Conservation (phyloP, 208 protist genomes). For the Paratrypanosoma confusum region DNA sequence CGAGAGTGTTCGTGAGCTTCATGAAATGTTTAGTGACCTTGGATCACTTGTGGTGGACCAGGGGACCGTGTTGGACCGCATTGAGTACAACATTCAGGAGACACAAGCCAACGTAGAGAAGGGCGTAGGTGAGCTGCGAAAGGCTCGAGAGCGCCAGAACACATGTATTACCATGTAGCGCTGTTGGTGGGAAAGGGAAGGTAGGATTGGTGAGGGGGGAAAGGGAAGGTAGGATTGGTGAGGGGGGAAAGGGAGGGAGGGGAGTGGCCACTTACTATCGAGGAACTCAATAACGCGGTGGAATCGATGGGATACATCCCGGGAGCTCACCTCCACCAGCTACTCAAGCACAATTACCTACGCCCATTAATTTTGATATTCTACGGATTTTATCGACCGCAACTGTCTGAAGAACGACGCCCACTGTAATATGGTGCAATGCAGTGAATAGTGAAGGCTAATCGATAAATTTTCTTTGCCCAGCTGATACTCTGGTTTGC, state of each 20-base stretch:
- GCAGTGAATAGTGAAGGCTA: too few species aligned
- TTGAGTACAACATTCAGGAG: constrained; percentile 86
- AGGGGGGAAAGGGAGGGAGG: not conserved
- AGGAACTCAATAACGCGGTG: too few species aligned
- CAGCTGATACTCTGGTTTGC: too few species aligned
- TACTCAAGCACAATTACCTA: too few species aligned
- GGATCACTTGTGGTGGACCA: constrained; percentile 71
- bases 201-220: not conserved
- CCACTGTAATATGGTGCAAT: too few species aligned
- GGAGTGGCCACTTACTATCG: too few species aligned
- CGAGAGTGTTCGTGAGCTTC: constrained; percentile 72
- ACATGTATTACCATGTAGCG: constrained; percentile 43
- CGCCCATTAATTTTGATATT: too few species aligned
- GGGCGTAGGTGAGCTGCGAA: constrained; percentile 62
- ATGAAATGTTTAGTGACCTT: constrained; percentile 77
- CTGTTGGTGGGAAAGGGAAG: not conserved
- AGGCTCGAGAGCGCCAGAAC: constrained; percentile 65
- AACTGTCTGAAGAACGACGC: too few species aligned
- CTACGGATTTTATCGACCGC: too few species aligned
- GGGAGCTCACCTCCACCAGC: too few species aligned
- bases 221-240: not conserved
- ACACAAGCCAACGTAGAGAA: constrained; percentile 29
- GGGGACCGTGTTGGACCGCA: constrained; percentile 83
- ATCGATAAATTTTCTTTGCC: too few species aligned
- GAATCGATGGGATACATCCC: too few species aligned